Conservation (phyloP, 225 moss, liverwort and hornwort genomes). For the Ulota crispa region DNA sequence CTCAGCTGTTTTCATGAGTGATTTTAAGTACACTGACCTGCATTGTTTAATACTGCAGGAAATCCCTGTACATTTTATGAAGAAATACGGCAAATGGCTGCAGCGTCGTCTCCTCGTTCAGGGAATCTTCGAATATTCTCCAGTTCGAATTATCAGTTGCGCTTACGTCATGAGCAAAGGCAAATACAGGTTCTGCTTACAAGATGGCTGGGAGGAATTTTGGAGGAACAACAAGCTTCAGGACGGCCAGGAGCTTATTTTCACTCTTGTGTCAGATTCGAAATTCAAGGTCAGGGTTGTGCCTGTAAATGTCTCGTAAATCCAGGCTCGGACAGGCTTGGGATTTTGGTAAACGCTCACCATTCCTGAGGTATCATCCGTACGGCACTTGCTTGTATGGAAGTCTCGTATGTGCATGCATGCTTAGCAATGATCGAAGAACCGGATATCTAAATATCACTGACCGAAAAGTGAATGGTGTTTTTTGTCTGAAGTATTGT, state of each 20-base stretch:
- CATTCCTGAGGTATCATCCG: background rate
- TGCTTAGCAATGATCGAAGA: background rate
- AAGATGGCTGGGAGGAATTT: slow-evolving; percentile 3
- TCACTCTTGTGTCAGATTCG: slow-evolving; percentile 12
- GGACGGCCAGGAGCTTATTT: slow-evolving; percentile 5
- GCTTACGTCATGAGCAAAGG: background rate
- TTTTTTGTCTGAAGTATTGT: background rate
- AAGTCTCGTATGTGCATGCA: background rate
- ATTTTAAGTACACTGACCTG: background rate
- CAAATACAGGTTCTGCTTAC: background rate
- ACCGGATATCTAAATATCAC: background rate
- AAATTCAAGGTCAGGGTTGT: slow-evolving; percentile 16
- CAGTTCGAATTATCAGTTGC: background rate
- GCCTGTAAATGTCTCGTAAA: background rate
- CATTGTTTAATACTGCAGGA: background rate
- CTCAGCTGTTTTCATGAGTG: background rate
- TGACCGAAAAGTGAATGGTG: background rate
- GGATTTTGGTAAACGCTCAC: background rate
- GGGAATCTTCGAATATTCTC: background rate
- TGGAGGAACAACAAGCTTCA: background rate
- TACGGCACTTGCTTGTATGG: background rate
- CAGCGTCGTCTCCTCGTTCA: slow-evolving; percentile 6
- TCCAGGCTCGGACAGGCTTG: background rate
- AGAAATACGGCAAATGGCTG: background rate
- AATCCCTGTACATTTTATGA: background rate